Conservation (phyloP, 306 rosid species). For the Quercus suber region DNA sequence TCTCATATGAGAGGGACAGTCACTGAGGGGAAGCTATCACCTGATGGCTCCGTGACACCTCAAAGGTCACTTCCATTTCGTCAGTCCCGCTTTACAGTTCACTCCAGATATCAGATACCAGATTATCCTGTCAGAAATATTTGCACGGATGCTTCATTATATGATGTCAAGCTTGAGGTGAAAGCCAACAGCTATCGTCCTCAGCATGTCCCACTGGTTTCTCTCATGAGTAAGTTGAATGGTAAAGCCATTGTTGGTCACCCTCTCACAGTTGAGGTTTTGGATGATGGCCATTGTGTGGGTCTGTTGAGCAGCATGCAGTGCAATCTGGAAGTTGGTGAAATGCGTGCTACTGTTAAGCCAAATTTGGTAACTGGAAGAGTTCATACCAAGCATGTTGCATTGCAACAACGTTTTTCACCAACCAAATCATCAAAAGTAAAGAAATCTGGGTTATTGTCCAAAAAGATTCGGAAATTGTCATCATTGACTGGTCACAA, state of each 20-base stretch:
- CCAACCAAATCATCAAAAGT: slow-evolving; percentile 44
- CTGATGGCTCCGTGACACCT: slow-evolving; percentile 52
- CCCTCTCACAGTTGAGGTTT: slow-evolving; percentile 70
- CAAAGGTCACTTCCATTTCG: slow-evolving; percentile 82
- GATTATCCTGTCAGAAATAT: slow-evolving; percentile 51
- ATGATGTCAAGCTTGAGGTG: slow-evolving; percentile 69
- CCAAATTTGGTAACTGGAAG: slow-evolving; percentile 32
- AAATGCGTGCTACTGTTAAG: slow-evolving; percentile 20
- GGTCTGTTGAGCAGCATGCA: slow-evolving; percentile 32
- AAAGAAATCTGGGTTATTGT: slow-evolving; percentile 63
- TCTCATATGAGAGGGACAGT: slow-evolving; percentile 27
- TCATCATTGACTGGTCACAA: slow-evolving; percentile 73
- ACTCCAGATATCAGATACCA: slow-evolving; percentile 61
- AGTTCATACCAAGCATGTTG: slow-evolving; percentile 38
- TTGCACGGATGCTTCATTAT: slow-evolving; percentile 46
- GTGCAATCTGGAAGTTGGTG: slow-evolving; percentile 32
- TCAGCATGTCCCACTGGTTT: slow-evolving; percentile 88
- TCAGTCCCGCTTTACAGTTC: slow-evolving; percentile 67
- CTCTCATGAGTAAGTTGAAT: slow-evolving; percentile 81
- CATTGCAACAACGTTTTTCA: slow-evolving; percentile 17
- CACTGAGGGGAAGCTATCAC: slow-evolving; percentile 39
- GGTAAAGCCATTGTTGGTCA: slow-evolving; percentile 93
- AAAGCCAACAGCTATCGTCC: slow-evolving; percentile 67
- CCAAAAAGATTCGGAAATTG: slow-evolving; percentile 75
- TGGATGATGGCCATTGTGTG: slow-evolving; percentile 61